Base-by-base conservation (phyloP, 2,329 filamentous ascomycete genomes). In the Chrysoporthe deuterocubensis region DNA sequence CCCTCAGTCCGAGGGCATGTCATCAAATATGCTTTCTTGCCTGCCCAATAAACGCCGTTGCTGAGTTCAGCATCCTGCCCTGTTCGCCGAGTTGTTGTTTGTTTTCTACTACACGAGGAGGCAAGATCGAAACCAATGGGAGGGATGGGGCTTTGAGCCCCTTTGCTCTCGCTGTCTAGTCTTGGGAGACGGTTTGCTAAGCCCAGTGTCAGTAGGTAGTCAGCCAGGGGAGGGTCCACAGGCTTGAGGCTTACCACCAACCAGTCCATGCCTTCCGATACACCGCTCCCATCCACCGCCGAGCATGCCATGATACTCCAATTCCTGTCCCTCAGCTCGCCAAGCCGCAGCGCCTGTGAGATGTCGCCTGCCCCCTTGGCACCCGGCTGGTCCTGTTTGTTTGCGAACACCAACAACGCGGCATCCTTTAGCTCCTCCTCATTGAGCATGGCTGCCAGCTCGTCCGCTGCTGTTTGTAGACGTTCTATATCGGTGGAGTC, bases 231-330 rank as follows among this genome's bases (percentile, higher is more conserved):
- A 42, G n/a, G 32, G 9, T 9, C 7, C 34, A 4, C 21, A 26
- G 26, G 26, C 2, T 37, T 11, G 16, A 26, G 65, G 84, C 85
- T 80, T 81, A 95, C 92, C 85, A 96, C 94, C 77, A 99, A 84
- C 96, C 96, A 99, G 81, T 99, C 96, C 96, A 99, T 99, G 69
- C 96, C 96, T 81, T 99, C 96, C 71, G 91, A 93, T 57, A 99
- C 92, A 78, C 96, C 96, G 75, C 92, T 92, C 56, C 96, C 96
- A 77, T 97, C 96, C 67, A 99, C 95, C 16, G 96, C 96, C 72
- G 93, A 97, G 80, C 96, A 99, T 32, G 94, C 95, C 78, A 99
- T 94, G 77, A 99, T 99, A 80, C 94, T 98, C 96, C 96, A 99
- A 85, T 98, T 99, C 75, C 96, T 88, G 80, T 99, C 96, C 75